Evolutionary conservation across 352 stramenopile genomes (phyloP), one percentile per base, ranked within the genome.

Genomic region (Phytophthora nicotianae): DNA sequence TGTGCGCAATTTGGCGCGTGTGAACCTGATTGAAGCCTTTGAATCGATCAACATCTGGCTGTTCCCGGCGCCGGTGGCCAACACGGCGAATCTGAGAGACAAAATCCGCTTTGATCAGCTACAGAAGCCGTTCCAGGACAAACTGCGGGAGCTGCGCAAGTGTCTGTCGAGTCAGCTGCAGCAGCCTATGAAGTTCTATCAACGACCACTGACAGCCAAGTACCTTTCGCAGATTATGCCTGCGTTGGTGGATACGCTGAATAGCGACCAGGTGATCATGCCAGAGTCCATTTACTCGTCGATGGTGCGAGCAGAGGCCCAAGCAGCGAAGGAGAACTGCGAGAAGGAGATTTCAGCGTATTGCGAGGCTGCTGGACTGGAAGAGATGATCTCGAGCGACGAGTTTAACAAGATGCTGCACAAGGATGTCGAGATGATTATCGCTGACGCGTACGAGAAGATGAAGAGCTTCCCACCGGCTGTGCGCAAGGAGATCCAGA

Each of bases 251-350:
- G 82, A 94, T 48, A 91, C 82, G 6, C 53, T 96, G n/a, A 94
- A 96, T 61, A 90, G 86, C 21, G 86, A 96, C 56, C 70, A 90
- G 62, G 75, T 96, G 8, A 96, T 96, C 53, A 92, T 96, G 87
- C 87, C 87, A 0, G 87, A 94, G 64, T 94, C 87, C 4, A 96
- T 96, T 62, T 96, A 93, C 57, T 87, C 87, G 46, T 93, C 85
- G 1, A 90, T 96, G 72, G 85, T 93, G 26, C 83, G 86, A 46
- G 83, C 85, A 0, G 81, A 96, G 53, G 85, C 83, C 5, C 83
- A 86, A 40, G 79, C 77, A 16, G 59, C 71, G 3, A 86, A 91
- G 56, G 76, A 84, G 40, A 68, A 63, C 17, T 92, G 70, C 33
- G 77, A 92, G 41, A 79, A 79, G 24, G 71, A 71, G 19, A 95